A percentile compares a stretch with the other conserved stretches of the same genome.
Evolutionary conservation across 1,284 basidiomycete genomes (phyloP).

Genomic region (Pseudozyma thailandica): DNA sequence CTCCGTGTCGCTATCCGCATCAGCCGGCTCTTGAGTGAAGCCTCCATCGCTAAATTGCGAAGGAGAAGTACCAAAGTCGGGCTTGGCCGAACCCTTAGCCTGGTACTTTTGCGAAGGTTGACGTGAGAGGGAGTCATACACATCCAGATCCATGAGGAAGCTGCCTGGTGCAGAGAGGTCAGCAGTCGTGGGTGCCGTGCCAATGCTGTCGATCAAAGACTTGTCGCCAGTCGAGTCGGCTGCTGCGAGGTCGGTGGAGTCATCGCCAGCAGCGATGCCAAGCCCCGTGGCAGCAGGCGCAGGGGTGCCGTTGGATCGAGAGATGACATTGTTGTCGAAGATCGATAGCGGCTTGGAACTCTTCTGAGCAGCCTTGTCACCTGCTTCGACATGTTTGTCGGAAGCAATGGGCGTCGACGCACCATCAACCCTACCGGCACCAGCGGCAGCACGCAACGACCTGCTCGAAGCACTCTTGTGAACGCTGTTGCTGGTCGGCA

Average conservation of each 20-base stretch:
- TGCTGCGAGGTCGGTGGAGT: constrained; percentile 1
- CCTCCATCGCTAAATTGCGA: constrained; percentile 29
- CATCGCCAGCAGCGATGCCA: constrained; percentile 28
- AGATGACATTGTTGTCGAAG: constrained; percentile 24
- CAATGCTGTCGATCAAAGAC: constrained; percentile 4
- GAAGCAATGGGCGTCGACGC: constrained; percentile 9
- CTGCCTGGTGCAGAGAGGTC: constrained; percentile 32
- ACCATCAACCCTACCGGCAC: constrained; percentile 14
- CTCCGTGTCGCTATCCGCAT: constrained; percentile 46
- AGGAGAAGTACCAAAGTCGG: constrained; percentile 18
- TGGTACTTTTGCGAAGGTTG: constrained; percentile 17
- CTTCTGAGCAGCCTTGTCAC: background rate
- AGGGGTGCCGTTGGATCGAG: constrained; percentile 8
- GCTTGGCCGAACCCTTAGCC: background rate
- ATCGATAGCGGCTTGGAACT: constrained; percentile 7
- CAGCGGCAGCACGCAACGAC: constrained; percentile 17
- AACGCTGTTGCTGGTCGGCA: constrained; percentile 9
- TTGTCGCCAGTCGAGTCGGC: constrained; percentile 4
- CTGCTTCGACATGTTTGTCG: background rate
- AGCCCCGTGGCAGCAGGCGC: constrained; percentile 16
- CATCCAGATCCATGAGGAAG: constrained; percentile 51
- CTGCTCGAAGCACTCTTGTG: constrained; percentile 23
- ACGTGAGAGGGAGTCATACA: constrained; percentile 43
- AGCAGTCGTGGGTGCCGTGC: constrained; percentile 1
- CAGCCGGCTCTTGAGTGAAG: constrained; percentile 27